Percentiles rank a stretch among this genome's conserved stretches.
Evolutionary conservation across 1,284 basidiomycete genomes (phyloP).

Genomic region (Cutaneotrichosporon curvatum): DNA sequence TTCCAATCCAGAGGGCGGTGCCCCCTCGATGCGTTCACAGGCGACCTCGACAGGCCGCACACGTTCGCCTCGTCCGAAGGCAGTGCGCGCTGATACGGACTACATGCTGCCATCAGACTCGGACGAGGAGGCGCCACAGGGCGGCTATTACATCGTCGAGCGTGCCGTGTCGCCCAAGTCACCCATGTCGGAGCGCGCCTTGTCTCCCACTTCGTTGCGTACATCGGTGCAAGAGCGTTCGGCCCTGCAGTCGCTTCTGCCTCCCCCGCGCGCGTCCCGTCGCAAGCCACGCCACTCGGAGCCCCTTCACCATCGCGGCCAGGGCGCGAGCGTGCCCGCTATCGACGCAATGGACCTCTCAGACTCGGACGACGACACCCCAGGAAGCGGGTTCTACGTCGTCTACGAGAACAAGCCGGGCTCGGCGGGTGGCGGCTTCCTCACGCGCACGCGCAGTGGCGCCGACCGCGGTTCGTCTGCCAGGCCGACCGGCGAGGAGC

Average conservation of each 20-base stretch:
- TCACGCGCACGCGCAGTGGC: too few relatives aligned
- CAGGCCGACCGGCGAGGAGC: too few relatives aligned
- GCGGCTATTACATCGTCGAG: constrained; percentile 43
- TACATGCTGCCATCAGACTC: constrained; percentile 45
- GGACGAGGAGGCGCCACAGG: constrained; percentile 41
- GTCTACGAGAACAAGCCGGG: constrained; percentile 13
- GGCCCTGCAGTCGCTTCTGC: constrained; percentile 7
- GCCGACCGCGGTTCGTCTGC: too few relatives aligned
- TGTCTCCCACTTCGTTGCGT: too few relatives aligned
- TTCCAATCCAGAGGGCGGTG: background rate
- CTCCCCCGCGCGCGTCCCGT: constrained; percentile 2
- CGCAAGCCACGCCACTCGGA: background rate
- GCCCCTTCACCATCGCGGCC: constrained; percentile 2
- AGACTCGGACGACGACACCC: constrained; percentile 46
- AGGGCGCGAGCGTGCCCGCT: background rate
- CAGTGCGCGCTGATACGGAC: constrained; percentile 37
- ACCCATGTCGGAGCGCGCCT: too few relatives aligned
- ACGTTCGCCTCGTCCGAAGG: constrained; percentile 13
- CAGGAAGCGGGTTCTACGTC: constrained; percentile 33
- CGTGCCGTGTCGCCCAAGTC: constrained; percentile 1
- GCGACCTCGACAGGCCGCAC: constrained; percentile 4
- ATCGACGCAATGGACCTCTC: constrained; percentile 36
- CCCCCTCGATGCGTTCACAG: background rate
- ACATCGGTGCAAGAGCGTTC: too few relatives aligned
- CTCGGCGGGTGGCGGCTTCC: background rate